phyloP scores from a whole-genome alignment of 2,329 filamentous ascomycete genomes.

The Phialophora verrucosa region DNA sequence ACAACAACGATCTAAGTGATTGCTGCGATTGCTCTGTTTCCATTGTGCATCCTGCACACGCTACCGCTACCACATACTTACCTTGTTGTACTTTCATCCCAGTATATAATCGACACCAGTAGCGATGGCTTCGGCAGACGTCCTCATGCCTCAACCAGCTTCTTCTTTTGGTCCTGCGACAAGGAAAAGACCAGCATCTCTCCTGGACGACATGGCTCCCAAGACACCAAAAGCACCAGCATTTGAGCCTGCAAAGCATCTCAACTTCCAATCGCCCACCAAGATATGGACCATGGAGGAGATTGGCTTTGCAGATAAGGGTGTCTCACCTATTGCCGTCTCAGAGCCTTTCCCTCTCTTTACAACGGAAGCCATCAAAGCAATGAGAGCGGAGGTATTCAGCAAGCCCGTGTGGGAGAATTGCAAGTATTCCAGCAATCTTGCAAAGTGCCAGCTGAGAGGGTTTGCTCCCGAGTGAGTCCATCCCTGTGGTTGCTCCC shows the following conservation, averaged over 20 bases:
- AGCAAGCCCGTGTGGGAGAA: conserved; percentile 60
- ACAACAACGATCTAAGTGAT: background rate
- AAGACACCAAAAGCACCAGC: conserved; percentile 36
- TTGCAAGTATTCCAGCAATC: conserved; percentile 62
- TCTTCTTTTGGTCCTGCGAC: conserved; percentile 15
- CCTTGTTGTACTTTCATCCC: conserved; percentile 4
- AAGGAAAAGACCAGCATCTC: conserved; percentile 27
- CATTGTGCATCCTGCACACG: background rate
- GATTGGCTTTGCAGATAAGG: conserved; percentile 59
- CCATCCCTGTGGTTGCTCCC: conserved; percentile 36
- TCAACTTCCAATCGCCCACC: conserved; percentile 57
- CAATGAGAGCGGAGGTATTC: conserved; percentile 66
- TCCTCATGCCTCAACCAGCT: conserved; percentile 24
- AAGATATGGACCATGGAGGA: conserved; percentile 66
- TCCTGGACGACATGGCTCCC: conserved; percentile 29
- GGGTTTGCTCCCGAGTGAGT: conserved; percentile 62
- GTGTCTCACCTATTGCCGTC: conserved; percentile 66
- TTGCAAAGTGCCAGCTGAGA: conserved; percentile 58
- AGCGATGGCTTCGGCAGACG: conserved; percentile 32
- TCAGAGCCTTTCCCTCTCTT: conserved; percentile 69
- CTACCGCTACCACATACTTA: background rate
- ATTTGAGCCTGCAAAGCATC: conserved; percentile 61
- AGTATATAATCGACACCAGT: conserved; percentile 10
- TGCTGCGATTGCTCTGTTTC: conserved; percentile 1
- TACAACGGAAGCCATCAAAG: conserved; percentile 62